Evolutionary conservation across 176 grass and related monocot species (phyloP), one percentile per base, ranked within the genome.

Genomic region (Cymbopogon citratus): DNA sequence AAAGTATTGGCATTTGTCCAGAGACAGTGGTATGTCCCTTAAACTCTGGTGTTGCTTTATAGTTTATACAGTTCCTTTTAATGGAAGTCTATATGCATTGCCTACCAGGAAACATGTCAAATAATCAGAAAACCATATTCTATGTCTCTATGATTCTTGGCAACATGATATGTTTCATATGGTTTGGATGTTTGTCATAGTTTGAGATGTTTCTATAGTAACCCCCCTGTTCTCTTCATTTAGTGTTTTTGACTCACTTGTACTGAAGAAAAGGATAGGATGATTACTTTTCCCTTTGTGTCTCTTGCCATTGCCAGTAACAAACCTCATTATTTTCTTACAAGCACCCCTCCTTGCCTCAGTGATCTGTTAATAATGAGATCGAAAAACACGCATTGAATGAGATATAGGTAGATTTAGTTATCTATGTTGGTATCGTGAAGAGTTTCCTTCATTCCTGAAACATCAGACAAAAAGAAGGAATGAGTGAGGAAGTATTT

Each of bases 1-100:
- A 94, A 73, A 97, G 91, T 83, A 91, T 97, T 64, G 94, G 87
- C 52, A 84, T 97, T 79, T 90, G 44, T 71, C 82, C 75, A 7
- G 94, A 97, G 76, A 60, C 40, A 80, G 78, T 82, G 89, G 91
- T 94, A 94, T 76, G 84, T 16, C 79, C 15, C 10, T 16, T 80
- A 15, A 41, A 78, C 33, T 78, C 25, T 3, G 62, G 1, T 71
- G 6, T 52, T 83, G 9, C 23, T 76, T 68, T 62, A 68, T 78
- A 34, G 18, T 76, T 68, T 62, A 68, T 78, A 34, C 45, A 63
- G 12, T 77, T 83, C 3, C 23, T 67, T 41, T 28, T 24, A 70
- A 60, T 63, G 19, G 19, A n/a, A 56, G 7, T 9, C 14, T 77
- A 12, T 51, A 76, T 76, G 28, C 63, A n/a, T 73, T 76, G 16